Evolutionary conservation across 1,139 yeast genomes (phyloP), one percentile per base, ranked within the genome.

Genomic region (Geotrichum bryndzae): DNA sequence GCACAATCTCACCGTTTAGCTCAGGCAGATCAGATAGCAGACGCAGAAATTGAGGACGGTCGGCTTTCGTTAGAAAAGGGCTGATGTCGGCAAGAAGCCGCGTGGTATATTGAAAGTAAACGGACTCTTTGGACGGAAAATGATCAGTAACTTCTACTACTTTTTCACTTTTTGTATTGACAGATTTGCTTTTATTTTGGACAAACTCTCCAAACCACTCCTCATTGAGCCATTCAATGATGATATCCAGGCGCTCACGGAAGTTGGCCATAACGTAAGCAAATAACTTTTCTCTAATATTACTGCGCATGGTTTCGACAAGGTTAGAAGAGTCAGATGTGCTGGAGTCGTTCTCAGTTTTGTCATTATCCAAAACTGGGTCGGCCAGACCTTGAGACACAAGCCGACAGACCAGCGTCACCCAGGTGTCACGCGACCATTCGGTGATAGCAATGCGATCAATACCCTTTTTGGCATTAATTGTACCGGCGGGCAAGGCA

Each of bases 221-320:
- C 74, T 94, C 99, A 69, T 89, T 92, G 60, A 95, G 77, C 99
- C 99, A 95, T 65, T 88, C 91, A 50, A 92, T 84, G n/a, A 90
- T 84, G 51, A 87, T 76, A 65, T 90, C 96, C 18, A 92, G 81
- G 52, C 94, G 78, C 13, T 79, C 80, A 63, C 88, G 87, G 66
- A 92, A 87, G 69, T 88, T 89, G 23, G 82, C 86, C 69, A 90
- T 79, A 63, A 90, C 87, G 72, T 87, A 88, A 51, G 84, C 85
- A 66, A 88, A 86, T 10, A 95, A 77, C 15, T 90, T 83, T 18
- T 82, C 84, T 66, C 97, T 79, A 18, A 92, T 83, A 68, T 84
- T 72, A 63, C 84, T 82, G 62, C 90, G 46, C 58, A 61, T 59
- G 15, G 33, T 35, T 22, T 54, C 56, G 5, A 59, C 57, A 6